Evolutionary conservation across 176 grass and related monocot genomes (phyloP).

Genomic region (Triticum monococcum): DNA sequence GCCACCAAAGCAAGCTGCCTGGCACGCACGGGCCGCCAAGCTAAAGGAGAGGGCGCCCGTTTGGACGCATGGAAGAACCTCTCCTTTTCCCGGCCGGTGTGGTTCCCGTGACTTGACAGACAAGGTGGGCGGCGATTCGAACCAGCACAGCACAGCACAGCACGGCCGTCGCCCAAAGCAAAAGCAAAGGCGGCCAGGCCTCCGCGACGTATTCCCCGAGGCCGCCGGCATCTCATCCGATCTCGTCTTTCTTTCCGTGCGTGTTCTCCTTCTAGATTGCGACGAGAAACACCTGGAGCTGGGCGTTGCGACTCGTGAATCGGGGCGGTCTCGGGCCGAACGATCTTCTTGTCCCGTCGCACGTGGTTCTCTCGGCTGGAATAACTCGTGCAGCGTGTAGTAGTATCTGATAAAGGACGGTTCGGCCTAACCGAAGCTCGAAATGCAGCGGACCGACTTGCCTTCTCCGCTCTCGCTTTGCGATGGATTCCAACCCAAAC

Average conservation of each 20-base stretch:
- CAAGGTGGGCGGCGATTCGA: neutral
- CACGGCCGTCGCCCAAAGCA: conserved; percentile 15
- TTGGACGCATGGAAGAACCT: neutral
- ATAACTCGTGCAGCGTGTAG: too few relatives aligned
- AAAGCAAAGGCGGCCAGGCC: conserved; percentile 28
- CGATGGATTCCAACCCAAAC: too few relatives aligned
- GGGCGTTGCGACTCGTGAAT: neutral
- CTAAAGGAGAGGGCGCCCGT: neutral
- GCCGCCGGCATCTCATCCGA: neutral
- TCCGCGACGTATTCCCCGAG: neutral
- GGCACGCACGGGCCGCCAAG: neutral
- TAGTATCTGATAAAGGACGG: too few relatives aligned
- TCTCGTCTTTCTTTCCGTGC: neutral
- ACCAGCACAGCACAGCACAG: neutral
- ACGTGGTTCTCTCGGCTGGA: neutral
- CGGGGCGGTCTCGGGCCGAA: neutral
- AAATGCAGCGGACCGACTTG: too few relatives aligned
- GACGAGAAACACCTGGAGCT: neutral
- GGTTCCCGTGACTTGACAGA: neutral
- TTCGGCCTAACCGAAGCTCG: too few relatives aligned
- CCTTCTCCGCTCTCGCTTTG: too few relatives aligned
- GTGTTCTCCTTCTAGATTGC: neutral
- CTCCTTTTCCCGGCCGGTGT: neutral
- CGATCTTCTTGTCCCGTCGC: neutral
- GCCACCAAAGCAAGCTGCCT: neutral